Conservation (phyloP, 768 basidiomycete species). For the Rhizopogon vulgaris region DNA sequence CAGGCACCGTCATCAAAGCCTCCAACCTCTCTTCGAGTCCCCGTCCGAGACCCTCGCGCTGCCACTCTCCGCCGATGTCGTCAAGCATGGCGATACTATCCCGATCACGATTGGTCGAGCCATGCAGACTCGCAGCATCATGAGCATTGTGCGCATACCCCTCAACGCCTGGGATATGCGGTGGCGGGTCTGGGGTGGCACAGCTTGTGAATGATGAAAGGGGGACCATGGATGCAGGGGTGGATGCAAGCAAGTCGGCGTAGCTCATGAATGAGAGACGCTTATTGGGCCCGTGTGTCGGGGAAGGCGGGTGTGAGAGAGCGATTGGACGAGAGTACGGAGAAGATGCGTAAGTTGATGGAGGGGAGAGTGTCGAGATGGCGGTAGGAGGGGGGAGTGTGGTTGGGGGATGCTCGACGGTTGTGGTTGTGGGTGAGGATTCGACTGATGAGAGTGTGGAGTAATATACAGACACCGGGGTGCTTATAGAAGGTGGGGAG, state of each 20-base stretch:
- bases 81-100: constrained; percentile 45
- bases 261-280: constrained; percentile 89
- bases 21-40: constrained; percentile 84
- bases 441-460: constrained; percentile 33
- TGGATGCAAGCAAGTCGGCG: constrained; percentile 73
- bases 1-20: constrained; percentile 34
- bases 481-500: constrained; percentile 28
- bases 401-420: constrained; percentile 21
- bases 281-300: constrained; percentile 45
- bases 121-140: constrained; percentile 19
- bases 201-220: constrained; percentile 69
- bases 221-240: constrained; percentile 66
- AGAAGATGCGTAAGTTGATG: constrained; percentile 21
- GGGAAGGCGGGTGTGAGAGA: constrained; percentile 36
- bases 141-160: constrained; percentile 31
- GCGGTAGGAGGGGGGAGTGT: constrained; percentile 14
- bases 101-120: constrained; percentile 26
- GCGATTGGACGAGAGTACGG: constrained; percentile 18
- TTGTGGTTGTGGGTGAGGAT: constrained; percentile 34
- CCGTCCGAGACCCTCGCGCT: constrained; percentile 73
- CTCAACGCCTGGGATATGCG: constrained; percentile 64
- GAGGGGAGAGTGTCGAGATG: constrained; percentile 14
- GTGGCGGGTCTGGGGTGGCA: constrained; percentile 55
- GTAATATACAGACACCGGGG: constrained; percentile 46
- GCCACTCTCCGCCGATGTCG: constrained; percentile 82